A percentile compares a stretch with the other conserved stretches of the same genome.
These are phyloP conservation scores for Curvularia sp. DNA, from an alignment of 2,329 filamentous ascomycete species.

Conservation along the genomic window DNA sequence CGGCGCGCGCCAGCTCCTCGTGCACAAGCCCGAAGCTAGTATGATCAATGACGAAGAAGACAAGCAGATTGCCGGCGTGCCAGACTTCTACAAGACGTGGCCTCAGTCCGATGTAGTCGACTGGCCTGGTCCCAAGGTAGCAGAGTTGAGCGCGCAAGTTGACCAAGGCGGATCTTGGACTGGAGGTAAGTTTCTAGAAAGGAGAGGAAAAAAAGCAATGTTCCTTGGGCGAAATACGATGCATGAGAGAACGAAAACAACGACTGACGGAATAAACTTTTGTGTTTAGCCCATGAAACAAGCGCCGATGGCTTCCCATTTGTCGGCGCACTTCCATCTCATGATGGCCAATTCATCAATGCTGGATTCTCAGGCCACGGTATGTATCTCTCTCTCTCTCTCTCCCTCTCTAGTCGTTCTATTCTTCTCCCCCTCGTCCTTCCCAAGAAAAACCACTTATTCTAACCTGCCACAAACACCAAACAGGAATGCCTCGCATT, in stretches of 20 bases:
- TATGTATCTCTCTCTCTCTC: no score
- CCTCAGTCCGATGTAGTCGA: conserved; percentile 12
- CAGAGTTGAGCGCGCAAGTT: conserved; percentile 12
- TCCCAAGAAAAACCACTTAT: neutral
- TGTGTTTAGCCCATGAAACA: neutral
- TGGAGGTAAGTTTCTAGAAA: conserved; percentile 7
- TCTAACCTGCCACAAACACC: neutral
- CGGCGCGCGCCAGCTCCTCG: conserved; percentile 15
- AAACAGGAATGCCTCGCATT: conserved; percentile 17
- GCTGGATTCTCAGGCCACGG: conserved; percentile 21
- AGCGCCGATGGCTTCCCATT: conserved; percentile 19
- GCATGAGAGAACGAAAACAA: conserved; percentile 4
- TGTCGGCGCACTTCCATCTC: conserved; percentile 14
- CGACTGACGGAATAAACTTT: neutral
- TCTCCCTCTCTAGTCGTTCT: no score
- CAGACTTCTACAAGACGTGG: conserved; percentile 20
- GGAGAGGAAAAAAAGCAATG: no score
- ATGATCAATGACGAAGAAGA: conserved; percentile 15
- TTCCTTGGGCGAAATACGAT: no score
- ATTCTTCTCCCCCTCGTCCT: neutral
- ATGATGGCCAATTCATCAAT: conserved; percentile 13
- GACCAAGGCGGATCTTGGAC: conserved; percentile 21
- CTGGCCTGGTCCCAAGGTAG: conserved; percentile 6
- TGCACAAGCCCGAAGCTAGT: conserved; percentile 15
- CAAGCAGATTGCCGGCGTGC: conserved; percentile 11